Conservation (phyloP, 73 alveolate species). For the Paramecium primaurelia region DNA sequence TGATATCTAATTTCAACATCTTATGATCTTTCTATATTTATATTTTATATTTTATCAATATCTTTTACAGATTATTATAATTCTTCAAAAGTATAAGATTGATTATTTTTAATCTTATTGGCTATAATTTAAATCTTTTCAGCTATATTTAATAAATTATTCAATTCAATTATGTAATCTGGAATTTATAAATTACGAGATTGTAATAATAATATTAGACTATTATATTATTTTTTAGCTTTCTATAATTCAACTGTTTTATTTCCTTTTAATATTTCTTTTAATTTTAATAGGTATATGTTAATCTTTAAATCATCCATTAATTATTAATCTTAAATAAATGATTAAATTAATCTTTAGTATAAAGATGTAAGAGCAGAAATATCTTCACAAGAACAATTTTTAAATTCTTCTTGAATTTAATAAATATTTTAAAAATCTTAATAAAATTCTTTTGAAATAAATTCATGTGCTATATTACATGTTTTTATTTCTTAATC, state of each 20-base stretch:
- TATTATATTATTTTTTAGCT: neutral
- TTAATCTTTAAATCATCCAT: neutral
- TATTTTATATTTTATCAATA: neutral
- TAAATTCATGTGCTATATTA: neutral
- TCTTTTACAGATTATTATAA: neutral
- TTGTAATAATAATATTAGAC: neutral
- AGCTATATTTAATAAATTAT: neutral
- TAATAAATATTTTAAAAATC: neutral
- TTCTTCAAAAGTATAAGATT: conserved; percentile 5
- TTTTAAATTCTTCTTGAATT: neutral
- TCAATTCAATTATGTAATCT: neutral
- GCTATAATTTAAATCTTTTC: neutral
- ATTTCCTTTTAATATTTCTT: neutral
- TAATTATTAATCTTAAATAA: neutral
- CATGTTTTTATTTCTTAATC: neutral
- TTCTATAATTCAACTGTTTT: neutral
- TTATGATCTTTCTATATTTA: neutral
- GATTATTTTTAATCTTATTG: neutral
- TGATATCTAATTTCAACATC: neutral
- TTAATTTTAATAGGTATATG: neutral
- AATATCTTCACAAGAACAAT: neutral
- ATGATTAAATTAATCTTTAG: neutral
- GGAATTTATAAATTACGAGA: neutral
- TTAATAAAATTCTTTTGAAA: neutral
- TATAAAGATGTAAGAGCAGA: neutral